A percentile compares a stretch with the other conserved stretches of the same genome.
phyloP scores from a whole-genome alignment of 2,329 filamentous ascomycete genomes.

The Sphaerulina musiva region DNA sequence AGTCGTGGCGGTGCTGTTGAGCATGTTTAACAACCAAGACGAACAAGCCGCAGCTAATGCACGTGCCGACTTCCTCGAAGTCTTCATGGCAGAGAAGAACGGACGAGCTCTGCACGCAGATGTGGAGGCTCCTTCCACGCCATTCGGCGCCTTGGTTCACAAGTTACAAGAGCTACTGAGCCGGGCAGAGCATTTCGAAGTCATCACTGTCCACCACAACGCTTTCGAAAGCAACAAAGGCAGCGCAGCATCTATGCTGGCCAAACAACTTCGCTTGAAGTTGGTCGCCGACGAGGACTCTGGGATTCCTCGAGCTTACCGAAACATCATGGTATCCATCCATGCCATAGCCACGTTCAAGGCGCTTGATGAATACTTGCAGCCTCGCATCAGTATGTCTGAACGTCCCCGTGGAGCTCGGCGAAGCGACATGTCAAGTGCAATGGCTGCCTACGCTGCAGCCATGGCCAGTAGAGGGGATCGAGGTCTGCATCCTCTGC shows the following conservation, averaged over 20 bases:
- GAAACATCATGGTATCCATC: constrained; percentile 96
- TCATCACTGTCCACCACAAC: constrained; percentile 90
- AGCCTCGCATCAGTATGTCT: constrained; percentile 75
- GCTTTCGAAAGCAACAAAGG: constrained; percentile 82
- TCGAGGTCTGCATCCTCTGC: constrained; percentile 29
- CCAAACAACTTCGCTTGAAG: constrained; percentile 86
- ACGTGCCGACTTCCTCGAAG: constrained; percentile 76
- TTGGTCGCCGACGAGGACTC: constrained; percentile 84
- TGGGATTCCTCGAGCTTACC: constrained; percentile 78
- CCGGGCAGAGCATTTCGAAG: constrained; percentile 95
- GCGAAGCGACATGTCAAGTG: constrained; percentile 57
- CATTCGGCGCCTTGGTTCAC: constrained; percentile 83
- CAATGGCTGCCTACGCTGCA: constrained; percentile 70
- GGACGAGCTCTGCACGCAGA: constrained; percentile 58
- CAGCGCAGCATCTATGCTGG: constrained; percentile 90
- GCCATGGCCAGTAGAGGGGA: constrained; percentile 54
- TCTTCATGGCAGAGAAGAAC: constrained; percentile 75
- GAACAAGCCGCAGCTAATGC: constrained; percentile 52
- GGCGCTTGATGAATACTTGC: constrained; percentile 87
- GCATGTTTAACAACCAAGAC: constrained; percentile 70
- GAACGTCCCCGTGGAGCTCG: constrained; percentile 60
- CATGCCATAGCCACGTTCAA: constrained; percentile 98
- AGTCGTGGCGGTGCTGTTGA: constrained; percentile 74
- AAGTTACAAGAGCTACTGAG: constrained; percentile 95
- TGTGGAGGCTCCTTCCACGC: constrained; percentile 65